These are phyloP conservation scores for Mycena venus DNA, from an alignment of 768 basidiomycete species.

Conservation along the genomic window DNA sequence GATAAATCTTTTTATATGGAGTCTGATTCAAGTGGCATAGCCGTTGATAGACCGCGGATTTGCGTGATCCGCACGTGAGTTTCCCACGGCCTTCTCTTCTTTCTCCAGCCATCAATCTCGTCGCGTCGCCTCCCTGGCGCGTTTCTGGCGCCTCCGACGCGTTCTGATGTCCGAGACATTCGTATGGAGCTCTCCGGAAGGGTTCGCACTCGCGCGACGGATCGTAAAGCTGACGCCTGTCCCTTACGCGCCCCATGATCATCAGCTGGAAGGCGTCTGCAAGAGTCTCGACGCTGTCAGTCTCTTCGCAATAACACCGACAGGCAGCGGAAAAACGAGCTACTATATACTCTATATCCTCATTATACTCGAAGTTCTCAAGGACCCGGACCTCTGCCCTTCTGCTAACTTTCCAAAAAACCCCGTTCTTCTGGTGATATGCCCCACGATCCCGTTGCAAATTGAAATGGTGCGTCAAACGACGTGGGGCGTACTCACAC, in stretches of 20 bases:
- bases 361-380: constrained; percentile 26
- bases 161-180: too few species aligned
- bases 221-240: neutral
- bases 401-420: constrained; percentile 24
- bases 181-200: neutral
- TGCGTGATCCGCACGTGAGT: neutral
- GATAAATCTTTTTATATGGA: too few species aligned
- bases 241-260: constrained; percentile 36
- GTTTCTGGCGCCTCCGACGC: too few species aligned
- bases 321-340: constrained; percentile 39
- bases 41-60: neutral
- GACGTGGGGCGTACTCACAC: neutral
- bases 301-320: constrained; percentile 35
- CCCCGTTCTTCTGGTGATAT: constrained; percentile 31
- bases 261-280: constrained; percentile 35
- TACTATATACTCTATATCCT: constrained; percentile 32
- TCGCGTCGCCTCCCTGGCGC: too few species aligned
- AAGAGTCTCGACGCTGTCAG: constrained; percentile 32
- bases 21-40: neutral
- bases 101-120: neutral
- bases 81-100: too few species aligned
- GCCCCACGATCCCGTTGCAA: constrained; percentile 35
- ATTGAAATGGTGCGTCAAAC: constrained; percentile 32
- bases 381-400: constrained; percentile 25
- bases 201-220: neutral